phyloP scores from a whole-genome alignment of 768 basidiomycete genomes.

The Gautieria morchelliformis region DNA sequence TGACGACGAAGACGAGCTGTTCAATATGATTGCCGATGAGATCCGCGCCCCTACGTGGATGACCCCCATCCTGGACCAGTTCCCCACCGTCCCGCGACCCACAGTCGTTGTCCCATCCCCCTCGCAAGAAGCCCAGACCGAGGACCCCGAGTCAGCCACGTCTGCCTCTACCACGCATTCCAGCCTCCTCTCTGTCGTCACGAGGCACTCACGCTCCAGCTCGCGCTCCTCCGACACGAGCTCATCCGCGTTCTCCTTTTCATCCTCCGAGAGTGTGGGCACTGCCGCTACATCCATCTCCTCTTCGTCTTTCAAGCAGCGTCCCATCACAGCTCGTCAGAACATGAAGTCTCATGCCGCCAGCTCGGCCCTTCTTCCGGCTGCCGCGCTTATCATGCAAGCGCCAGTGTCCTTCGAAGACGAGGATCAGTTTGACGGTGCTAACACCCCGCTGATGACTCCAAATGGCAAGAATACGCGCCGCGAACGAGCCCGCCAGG shows the following conservation, averaged over 20 bases:
- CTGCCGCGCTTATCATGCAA: slow-evolving; percentile 5
- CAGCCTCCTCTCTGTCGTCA: slow-evolving; percentile 51
- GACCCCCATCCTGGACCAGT: slow-evolving; percentile 52
- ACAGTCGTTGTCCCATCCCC: background rate
- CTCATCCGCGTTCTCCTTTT: slow-evolving; percentile 60
- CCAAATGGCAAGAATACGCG: slow-evolving; percentile 21
- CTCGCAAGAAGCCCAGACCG: background rate
- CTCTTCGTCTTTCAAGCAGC: slow-evolving; percentile 27
- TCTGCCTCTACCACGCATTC: slow-evolving; percentile 31
- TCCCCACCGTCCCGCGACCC: slow-evolving; percentile 33
- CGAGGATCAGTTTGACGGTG: slow-evolving; percentile 1
- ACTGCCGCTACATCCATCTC: slow-evolving; percentile 30
- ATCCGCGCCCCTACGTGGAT: slow-evolving; percentile 59
- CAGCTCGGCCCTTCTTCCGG: slow-evolving; percentile 3
- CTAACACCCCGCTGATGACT: background rate
- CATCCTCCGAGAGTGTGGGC: slow-evolving; percentile 39
- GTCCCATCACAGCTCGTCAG: slow-evolving; percentile 23
- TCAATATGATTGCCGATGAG: slow-evolving; percentile 66
- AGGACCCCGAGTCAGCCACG: slow-evolving; percentile 10
- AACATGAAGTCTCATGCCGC: slow-evolving; percentile 9
- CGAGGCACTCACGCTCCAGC: slow-evolving; percentile 41
- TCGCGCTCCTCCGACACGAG: slow-evolving; percentile 64
- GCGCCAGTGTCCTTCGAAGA: background rate
- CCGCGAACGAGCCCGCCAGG: slow-evolving; percentile 58
- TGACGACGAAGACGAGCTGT: slow-evolving; percentile 65